Percentiles rank a stretch among this genome's conserved stretches.
These are phyloP conservation scores for Hortaea sp. DNA, from an alignment of 2,329 filamentous ascomycete species.

Conservation along the genomic window DNA sequence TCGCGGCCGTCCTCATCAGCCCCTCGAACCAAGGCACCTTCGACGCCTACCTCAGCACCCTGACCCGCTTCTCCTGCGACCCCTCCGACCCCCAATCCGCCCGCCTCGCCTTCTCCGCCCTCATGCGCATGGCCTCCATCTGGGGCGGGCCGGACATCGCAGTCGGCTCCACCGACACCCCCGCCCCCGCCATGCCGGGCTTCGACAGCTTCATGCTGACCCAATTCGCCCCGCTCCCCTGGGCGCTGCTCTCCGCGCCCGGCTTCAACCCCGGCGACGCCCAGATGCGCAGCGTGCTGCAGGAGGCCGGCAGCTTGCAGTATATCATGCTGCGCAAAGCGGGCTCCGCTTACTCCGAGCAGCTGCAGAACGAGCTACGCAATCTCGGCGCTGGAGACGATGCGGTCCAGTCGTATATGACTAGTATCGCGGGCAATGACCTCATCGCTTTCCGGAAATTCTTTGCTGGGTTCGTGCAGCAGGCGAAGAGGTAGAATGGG, in stretches of 20 bases:
- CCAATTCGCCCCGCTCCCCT: slow-evolving; percentile 79
- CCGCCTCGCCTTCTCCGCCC: slow-evolving; percentile 69
- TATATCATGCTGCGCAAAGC: slow-evolving; percentile 86
- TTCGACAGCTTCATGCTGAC: slow-evolving; percentile 88
- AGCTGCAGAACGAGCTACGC: slow-evolving; percentile 56
- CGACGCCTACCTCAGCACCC: slow-evolving; percentile 73
- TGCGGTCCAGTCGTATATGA: slow-evolving; percentile 54
- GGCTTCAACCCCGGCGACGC: slow-evolving; percentile 78
- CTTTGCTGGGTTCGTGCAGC: slow-evolving; percentile 34
- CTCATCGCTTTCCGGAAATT: slow-evolving; percentile 36
- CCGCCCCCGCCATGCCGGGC: slow-evolving; percentile 57
- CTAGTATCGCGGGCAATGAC: slow-evolving; percentile 39
- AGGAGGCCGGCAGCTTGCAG: slow-evolving; percentile 78
- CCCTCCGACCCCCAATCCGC: slow-evolving; percentile 56
- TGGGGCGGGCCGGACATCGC: slow-evolving; percentile 78
- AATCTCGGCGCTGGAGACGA: slow-evolving; percentile 56
- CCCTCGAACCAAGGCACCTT: slow-evolving; percentile 85
- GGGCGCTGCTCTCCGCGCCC: slow-evolving; percentile 73
- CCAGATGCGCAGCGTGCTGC: slow-evolving; percentile 76
- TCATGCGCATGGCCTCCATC: slow-evolving; percentile 70
- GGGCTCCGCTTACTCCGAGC: slow-evolving; percentile 66
- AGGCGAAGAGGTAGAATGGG: slow-evolving; percentile 14
- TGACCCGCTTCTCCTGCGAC: slow-evolving; percentile 75
- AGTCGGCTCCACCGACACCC: slow-evolving; percentile 41
- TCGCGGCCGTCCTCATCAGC: slow-evolving; percentile 81